Conservation (phyloP, 2,329 filamentous ascomycete species). For the Apiospora marii region DNA sequence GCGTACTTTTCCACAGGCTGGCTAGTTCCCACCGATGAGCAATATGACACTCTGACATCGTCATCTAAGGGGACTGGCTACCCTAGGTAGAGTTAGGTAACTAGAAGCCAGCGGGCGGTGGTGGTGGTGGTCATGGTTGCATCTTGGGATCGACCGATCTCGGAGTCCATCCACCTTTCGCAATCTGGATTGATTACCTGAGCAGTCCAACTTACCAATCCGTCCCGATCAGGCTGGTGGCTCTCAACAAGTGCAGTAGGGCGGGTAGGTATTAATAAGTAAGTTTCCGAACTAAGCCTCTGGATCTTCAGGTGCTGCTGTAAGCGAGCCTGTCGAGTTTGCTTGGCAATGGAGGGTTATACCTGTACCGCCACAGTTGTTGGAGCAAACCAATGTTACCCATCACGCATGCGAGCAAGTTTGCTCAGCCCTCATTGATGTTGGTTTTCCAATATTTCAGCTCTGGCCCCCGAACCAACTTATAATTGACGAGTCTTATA, state of each 20-base stretch:
- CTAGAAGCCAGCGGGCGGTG: background rate
- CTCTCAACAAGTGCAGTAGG: background rate
- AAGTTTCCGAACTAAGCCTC: background rate
- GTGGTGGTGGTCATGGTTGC: background rate
- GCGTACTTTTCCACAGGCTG: background rate
- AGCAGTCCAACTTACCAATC: background rate
- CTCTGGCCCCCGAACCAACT: background rate
- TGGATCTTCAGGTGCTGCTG: background rate
- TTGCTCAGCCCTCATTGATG: background rate
- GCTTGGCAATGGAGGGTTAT: background rate
- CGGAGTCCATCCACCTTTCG: background rate
- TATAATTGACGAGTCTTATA: background rate
- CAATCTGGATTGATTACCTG: background rate
- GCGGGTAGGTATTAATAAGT: background rate
- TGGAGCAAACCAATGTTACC: background rate
- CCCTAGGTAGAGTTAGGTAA: no score
- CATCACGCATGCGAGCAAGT: background rate
- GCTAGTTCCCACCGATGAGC: background rate
- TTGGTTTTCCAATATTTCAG: background rate
- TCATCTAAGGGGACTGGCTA: background rate
- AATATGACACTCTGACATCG: background rate
- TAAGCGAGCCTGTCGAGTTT: background rate
- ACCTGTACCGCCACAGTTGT: background rate
- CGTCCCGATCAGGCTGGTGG: background rate
- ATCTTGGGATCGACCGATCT: background rate